These are phyloP conservation scores for Calophaca sinica DNA, from an alignment of 306 rosid genomes.

Conservation along the genomic window DNA sequence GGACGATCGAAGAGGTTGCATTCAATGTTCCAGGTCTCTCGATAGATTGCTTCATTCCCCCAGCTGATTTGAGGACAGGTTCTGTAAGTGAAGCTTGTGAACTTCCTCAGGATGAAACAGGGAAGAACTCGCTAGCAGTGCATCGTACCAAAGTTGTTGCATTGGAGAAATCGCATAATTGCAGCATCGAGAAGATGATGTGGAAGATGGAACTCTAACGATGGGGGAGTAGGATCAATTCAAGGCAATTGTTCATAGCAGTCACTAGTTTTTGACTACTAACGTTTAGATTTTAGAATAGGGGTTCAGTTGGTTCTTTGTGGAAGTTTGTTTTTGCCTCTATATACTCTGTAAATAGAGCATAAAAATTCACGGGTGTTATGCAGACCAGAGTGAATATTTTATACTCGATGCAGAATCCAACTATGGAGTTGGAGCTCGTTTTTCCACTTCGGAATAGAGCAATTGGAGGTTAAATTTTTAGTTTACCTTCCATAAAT, in stretches of 20 bases:
- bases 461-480: slow-evolving; percentile 90
- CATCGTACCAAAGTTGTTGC: slow-evolving; percentile 84
- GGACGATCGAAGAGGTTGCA: slow-evolving; percentile 99
- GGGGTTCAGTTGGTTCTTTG: slow-evolving; percentile 61
- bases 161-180: slow-evolving; percentile 71
- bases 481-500: slow-evolving; percentile 78
- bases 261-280: slow-evolving; percentile 71
- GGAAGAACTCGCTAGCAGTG: slow-evolving; percentile 60
- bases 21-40: slow-evolving; percentile 94
- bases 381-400: slow-evolving; percentile 67
- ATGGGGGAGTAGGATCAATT: slow-evolving; percentile 47
- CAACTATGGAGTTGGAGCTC: slow-evolving; percentile 94
- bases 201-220: slow-evolving; percentile 87
- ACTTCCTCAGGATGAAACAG: slow-evolving; percentile 81
- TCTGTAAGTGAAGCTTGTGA: slow-evolving; percentile 77
- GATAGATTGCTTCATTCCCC: slow-evolving; percentile 95
- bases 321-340: slow-evolving; percentile 72
- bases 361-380: slow-evolving; percentile 77
- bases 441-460: slow-evolving; percentile 78
- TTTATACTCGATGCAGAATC: slow-evolving; percentile 89
- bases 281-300: slow-evolving; percentile 69
- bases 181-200: slow-evolving; percentile 60
- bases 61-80: slow-evolving; percentile 84
- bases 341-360: slow-evolving; percentile 93
- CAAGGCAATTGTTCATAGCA: slow-evolving; percentile 86